Base-by-base conservation (phyloP, 228 moss, liverwort and hornwort genomes). In the Sphagnum fallax region DNA sequence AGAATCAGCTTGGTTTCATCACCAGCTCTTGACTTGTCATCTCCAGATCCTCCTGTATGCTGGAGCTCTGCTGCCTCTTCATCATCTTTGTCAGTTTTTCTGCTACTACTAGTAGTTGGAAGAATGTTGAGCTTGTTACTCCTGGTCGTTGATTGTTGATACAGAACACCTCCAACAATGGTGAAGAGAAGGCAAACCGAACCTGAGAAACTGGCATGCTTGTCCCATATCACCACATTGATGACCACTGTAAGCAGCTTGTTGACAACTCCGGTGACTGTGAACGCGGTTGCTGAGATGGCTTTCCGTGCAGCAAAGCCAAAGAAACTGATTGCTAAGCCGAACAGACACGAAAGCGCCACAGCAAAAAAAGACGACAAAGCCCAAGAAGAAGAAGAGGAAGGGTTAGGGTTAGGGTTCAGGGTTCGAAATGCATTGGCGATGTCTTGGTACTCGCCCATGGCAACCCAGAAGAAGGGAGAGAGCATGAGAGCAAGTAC, bases 251-350 rank as follows among this genome's bases (percentile, higher is more conserved):
- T 75, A 10, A 75, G 65, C 2, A 75, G 70, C 70, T 75, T 75
- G 70, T 75, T 75, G 6, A 70, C 70, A 5, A 75, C 75, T 8
- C 75, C 75, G 12, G 70, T 75, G 6, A 75, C 75, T 0, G 75
- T 75, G 60, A 70, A 75, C 11, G 75, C 75, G 6, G 75, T 75
- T 5, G 75, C 75, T 5, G 75, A 75, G 13, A 75, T 70, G 32
- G 75, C 75, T 66, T 70, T 70, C 50, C 75, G 32, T 13, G 70
- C 65, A n/a, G 75, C 70, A 48, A 75, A 75, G 6, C 75, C 75
- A 14, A 75, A 75, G 70, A 75, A 75, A 52, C 75, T 75, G 65
- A 75, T 75, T 4, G 75, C 70, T 13, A 75, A 57, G 6, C 75
- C 75, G 51, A 75, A 75, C 15, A 70, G 10, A 47, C 75, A 75